phyloP scores from a whole-genome alignment of 225 moss, liverwort and hornwort genomes.

The Asterella californica region DNA sequence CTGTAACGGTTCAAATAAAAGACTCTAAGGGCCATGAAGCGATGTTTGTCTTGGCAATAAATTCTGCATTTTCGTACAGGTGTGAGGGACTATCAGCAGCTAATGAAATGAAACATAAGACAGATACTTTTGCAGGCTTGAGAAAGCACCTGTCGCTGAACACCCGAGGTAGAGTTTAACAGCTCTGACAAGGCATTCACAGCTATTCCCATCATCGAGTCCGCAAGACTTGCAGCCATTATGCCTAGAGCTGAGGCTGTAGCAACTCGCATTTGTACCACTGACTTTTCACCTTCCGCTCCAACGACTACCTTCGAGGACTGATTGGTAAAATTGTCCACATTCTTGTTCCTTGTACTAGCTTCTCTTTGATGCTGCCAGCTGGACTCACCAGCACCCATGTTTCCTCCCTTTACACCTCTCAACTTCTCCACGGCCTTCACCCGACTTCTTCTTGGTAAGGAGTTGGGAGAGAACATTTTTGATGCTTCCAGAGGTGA shows the following conservation, averaged over 20 bases:
- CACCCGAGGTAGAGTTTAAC: conserved; percentile 57
- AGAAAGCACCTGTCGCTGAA: conserved; percentile 69
- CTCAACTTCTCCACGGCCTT: conserved; percentile 70
- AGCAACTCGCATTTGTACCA: conserved; percentile 80
- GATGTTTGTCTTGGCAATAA: background rate
- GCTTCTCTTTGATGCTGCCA: conserved; percentile 42
- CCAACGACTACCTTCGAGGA: conserved; percentile 65
- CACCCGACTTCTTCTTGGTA: conserved; percentile 62
- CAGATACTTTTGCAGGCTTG: background rate
- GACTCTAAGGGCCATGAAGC: background rate
- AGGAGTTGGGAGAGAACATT: conserved; percentile 74
- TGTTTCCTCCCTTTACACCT: conserved; percentile 48
- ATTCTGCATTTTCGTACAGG: background rate
- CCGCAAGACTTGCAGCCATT: conserved; percentile 64
- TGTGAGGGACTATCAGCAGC: background rate
- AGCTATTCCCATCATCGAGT: conserved; percentile 43
- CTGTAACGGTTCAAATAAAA: conserved; percentile 33
- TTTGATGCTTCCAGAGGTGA: conserved; percentile 67
- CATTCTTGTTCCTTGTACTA: conserved; percentile 51
- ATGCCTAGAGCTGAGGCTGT: conserved; percentile 80
- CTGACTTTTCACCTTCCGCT: conserved; percentile 87
- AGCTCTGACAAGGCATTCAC: conserved; percentile 55
- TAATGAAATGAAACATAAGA: background rate
- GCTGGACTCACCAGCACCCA: conserved; percentile 57
- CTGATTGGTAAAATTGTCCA: conserved; percentile 46